Percentiles rank a stretch among this genome's conserved stretches.
These are phyloP conservation scores for Candida ascalaphidarum DNA, from an alignment of 805 yeast species.

Conservation along the genomic window DNA sequence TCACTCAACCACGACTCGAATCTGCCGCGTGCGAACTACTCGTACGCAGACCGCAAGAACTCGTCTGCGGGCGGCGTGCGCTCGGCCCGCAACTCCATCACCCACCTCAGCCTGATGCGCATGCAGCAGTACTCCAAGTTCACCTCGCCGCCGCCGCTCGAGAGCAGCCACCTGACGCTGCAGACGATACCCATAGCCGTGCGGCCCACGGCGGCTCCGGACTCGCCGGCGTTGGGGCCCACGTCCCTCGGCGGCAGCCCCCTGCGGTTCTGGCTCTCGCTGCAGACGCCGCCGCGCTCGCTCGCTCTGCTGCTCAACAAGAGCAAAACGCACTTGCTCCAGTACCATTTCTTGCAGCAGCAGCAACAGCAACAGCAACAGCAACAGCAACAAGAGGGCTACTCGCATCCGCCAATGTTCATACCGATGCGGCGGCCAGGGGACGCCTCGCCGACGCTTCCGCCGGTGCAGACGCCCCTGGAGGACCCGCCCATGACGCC, in stretches of 20 bases:
- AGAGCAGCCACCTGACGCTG: conserved; percentile 6
- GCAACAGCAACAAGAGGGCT: too few relatives aligned
- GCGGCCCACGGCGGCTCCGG: conserved; percentile 24
- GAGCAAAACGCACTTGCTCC: conserved; percentile 7
- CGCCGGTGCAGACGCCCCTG: conserved; percentile 12
- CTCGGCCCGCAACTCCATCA: conserved; percentile 9
- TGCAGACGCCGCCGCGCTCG: conserved; percentile 43
- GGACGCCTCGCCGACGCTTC: conserved; percentile 6
- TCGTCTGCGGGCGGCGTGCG: conserved; percentile 7
- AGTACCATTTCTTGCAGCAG: neutral
- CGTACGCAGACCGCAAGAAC: conserved; percentile 7
- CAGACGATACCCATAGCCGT: conserved; percentile 22
- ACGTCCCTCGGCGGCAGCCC: conserved; percentile 48
- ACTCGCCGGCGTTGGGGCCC: conserved; percentile 45
- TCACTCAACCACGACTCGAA: conserved; percentile 18
- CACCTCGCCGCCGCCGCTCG: conserved; percentile 1
- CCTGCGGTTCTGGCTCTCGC: conserved; percentile 43
- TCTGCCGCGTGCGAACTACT: neutral
- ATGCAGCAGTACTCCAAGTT: conserved; percentile 1
- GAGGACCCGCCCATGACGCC: conserved; percentile 14
- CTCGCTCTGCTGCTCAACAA: conserved; percentile 14
- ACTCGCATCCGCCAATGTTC: too few relatives aligned
- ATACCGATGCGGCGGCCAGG: too few relatives aligned
- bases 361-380: neutral
- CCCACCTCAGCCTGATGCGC: conserved; percentile 1